phyloP scores from a whole-genome alignment of 2,329 filamentous ascomycete species.

The Claviceps sp. region DNA sequence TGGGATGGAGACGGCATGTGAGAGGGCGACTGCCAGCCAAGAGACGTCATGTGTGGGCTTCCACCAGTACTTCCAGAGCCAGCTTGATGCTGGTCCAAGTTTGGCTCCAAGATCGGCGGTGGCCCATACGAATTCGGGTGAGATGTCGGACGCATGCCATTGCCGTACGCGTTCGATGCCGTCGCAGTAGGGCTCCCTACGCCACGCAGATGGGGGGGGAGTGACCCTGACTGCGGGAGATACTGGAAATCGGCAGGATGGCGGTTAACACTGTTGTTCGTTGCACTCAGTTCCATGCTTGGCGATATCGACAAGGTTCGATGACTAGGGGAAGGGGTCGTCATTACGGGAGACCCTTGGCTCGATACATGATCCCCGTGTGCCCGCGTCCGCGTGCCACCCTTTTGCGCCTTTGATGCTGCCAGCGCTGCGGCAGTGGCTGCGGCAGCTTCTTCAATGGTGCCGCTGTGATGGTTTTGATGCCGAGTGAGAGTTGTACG shows the following conservation, averaged over 20 bases:
- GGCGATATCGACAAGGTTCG: slow-evolving; percentile 70
- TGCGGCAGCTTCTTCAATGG: slow-evolving; percentile 82
- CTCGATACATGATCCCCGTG: slow-evolving; percentile 60
- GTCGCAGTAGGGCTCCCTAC: slow-evolving; percentile 59
- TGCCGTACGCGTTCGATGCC: slow-evolving; percentile 39
- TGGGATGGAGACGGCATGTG: slow-evolving; percentile 62
- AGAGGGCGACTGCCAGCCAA: slow-evolving; percentile 78
- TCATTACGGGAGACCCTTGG: slow-evolving; percentile 60
- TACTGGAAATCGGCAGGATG: slow-evolving; percentile 54
- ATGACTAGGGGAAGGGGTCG: slow-evolving; percentile 74
- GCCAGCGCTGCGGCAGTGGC: slow-evolving; percentile 80
- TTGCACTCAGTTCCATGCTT: slow-evolving; percentile 55
- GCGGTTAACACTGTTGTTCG: slow-evolving; percentile 50
- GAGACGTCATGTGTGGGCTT: slow-evolving; percentile 71
- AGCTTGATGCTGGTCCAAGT: slow-evolving; percentile 60
- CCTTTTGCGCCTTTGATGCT: slow-evolving; percentile 26
- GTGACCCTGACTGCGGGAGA: slow-evolving; percentile 56
- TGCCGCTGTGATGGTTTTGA: slow-evolving; percentile 90
- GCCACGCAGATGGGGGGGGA: slow-evolving; percentile 73
- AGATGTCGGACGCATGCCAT: slow-evolving; percentile 58
- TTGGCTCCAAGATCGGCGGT: slow-evolving; percentile 74
- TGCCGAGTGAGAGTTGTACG: slow-evolving; percentile 90
- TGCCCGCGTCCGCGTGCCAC: slow-evolving; percentile 40
- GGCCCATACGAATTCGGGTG: slow-evolving; percentile 76
- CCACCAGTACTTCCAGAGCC: slow-evolving; percentile 56